Base-by-base conservation (phyloP, 495 filamentous ascomycete species). In the Xeromyces bisporus region DNA sequence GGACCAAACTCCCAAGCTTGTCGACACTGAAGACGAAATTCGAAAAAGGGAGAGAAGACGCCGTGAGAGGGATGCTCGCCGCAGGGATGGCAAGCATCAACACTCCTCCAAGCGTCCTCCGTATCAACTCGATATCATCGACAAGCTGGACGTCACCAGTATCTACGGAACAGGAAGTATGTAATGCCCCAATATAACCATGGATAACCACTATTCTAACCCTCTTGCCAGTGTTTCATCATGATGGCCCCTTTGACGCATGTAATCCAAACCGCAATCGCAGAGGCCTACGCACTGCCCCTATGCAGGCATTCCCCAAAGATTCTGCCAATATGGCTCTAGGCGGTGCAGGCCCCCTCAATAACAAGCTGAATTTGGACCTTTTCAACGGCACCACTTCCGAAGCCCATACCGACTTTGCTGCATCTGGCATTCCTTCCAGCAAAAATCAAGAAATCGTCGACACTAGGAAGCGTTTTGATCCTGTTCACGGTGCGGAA, bases 181-280 rank as follows among this genome's bases (percentile, higher is more conserved):
- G 87, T 75, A 3, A 11, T 34, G 10, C n/a, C 34, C 11, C 5
- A 27, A 4, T 27, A 4, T n/a, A 14, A 24, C 23, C 23, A 26
- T 9, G n/a, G 6, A 7, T 33, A 17, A 28, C 23, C 27, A 37
- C n/a, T n/a, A n/a, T n/a, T n/a, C n/a, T n/a, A n/a, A n/a, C n/a
- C 3, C 29, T 16, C 14, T 25, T 7, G 12, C 17, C 36, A 93
- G 87, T 96, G 48, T 93, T 99, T 55, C 91, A 99, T 38, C 91
- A 99, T 48, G 91, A 99, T 48, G 91, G 91, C 15, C 91, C 91
- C 6, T 99, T 93, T 43, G 91, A 99, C 57, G 91, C 91, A 10
- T 89, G 85, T 55, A 94, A 94, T 42, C 87, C 91, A 4, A 78
- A 89, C 51, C 80, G 91, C 36, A 99, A 99, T 50, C 74, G 81